These are phyloP conservation scores for Cornus kousa DNA, from an alignment of 148 eudicot species.

Conservation along the genomic window DNA sequence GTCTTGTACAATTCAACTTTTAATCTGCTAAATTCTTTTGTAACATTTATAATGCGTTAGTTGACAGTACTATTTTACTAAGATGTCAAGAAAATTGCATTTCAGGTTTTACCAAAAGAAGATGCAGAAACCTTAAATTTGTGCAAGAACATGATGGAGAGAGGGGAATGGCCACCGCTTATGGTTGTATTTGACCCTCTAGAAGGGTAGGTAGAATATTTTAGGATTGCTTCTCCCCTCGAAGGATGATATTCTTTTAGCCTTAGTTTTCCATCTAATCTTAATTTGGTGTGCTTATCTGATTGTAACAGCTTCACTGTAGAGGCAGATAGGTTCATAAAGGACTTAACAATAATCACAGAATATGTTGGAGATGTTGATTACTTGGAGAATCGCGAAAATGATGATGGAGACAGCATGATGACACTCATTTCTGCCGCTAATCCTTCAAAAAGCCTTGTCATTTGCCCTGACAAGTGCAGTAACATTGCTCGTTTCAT, in stretches of 20 bases:
- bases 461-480: constrained; percentile 88
- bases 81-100: not conserved
- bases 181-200: constrained; percentile 82
- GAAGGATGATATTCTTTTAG: not conserved
- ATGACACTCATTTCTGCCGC: constrained; percentile 82
- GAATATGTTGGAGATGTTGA: constrained; percentile 98
- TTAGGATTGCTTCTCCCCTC: not conserved
- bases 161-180: constrained; percentile 97
- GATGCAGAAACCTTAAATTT: constrained; percentile 54
- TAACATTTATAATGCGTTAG: no score
- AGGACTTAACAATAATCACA: constrained; percentile 83
- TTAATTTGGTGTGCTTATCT: not conserved
- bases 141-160: constrained; percentile 85
- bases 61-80: not conserved
- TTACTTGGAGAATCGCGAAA: constrained; percentile 73
- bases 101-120: constrained; percentile 69
- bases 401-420: constrained; percentile 92
- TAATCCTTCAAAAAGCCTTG: constrained; percentile 67
- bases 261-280: not conserved
- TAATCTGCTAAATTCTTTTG: not conserved
- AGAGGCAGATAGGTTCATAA: constrained; percentile 76
- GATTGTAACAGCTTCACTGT: constrained; percentile 71
- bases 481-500: constrained; percentile 96
- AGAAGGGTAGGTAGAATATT: constrained; percentile 66
- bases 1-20: not conserved